Conservation (phyloP, 495 filamentous ascomycete genomes). For the Hypoxylon cercidicola region DNA sequence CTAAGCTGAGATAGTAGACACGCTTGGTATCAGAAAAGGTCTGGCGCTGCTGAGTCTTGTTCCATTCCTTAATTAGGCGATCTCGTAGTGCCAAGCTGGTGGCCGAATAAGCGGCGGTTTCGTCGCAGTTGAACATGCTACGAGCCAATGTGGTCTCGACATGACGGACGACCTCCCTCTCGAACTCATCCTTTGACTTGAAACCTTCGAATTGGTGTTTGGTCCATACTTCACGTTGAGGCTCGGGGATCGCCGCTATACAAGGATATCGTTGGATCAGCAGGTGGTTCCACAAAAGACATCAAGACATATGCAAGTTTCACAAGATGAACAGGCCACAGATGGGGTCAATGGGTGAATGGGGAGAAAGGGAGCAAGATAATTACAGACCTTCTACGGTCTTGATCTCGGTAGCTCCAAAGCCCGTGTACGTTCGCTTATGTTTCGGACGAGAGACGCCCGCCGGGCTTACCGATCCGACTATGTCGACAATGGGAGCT, state of each 20-base stretch:
- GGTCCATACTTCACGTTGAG: constrained; percentile 87
- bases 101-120: constrained; percentile 90
- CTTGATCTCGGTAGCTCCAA: constrained; percentile 91
- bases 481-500: constrained; percentile 82
- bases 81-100: constrained; percentile 92
- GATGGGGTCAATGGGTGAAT: not conserved
- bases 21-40: constrained; percentile 90
- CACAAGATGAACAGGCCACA: not conserved
- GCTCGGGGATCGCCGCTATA: constrained; percentile 80
- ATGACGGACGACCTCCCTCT: constrained; percentile 88
- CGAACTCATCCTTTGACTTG: constrained; percentile 70
- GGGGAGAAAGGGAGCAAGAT: not conserved
- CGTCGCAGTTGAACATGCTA: constrained; percentile 98
- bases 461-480: constrained; percentile 80
- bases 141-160: constrained; percentile 96
- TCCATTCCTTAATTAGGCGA: constrained; percentile 94
- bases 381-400: constrained; percentile 74
- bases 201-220: constrained; percentile 79
- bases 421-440: constrained; percentile 91
- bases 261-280: constrained; percentile 19
- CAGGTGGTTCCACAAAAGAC: constrained; percentile 19
- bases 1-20: constrained; percentile 94
- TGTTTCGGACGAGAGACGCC: constrained; percentile 86
- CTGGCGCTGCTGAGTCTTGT: constrained; percentile 95
- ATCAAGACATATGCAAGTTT: constrained; percentile 46